phyloP scores from a whole-genome alignment of 305 asterid genomes.

The Euphrasia arctica region DNA sequence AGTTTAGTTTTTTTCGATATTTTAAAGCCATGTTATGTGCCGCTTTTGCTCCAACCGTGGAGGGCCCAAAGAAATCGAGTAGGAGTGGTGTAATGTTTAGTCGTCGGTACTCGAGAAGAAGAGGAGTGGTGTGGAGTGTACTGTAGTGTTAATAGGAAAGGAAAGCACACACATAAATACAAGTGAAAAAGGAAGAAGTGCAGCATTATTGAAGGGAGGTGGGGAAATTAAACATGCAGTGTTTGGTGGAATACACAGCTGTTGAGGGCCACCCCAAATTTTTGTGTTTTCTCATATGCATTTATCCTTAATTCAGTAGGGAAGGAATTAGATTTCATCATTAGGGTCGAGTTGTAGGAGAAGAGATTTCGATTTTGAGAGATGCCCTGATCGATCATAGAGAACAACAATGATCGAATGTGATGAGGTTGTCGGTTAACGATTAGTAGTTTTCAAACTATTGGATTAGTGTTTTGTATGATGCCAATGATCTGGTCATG shows the following conservation, averaged over 20 bases:
- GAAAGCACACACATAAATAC: conserved; percentile 20
- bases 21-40: conserved; percentile 18
- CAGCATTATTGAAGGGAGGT: conserved; percentile 42
- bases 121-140: neutral
- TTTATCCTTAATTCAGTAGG: neutral
- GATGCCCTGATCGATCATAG: neutral
- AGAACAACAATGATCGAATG: no score
- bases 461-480: no score
- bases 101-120: neutral
- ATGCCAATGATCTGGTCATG: no score
- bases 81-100: conserved; percentile 3
- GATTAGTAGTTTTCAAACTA: neutral
- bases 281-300: conserved; percentile 12
- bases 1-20: neutral
- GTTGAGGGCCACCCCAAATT: conserved; percentile 35
- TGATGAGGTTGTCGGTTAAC: neutral
- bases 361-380: neutral
- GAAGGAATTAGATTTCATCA: neutral
- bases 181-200: conserved; percentile 24
- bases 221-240: conserved; percentile 33
- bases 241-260: conserved; percentile 37
- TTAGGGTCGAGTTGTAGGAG: neutral
- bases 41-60: conserved; percentile 11
- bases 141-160: conserved; percentile 6
- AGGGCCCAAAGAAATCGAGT: conserved; percentile 12